phyloP scores from a whole-genome alignment of 2,329 filamentous ascomycete genomes.

The Calonectria hongkongensis region DNA sequence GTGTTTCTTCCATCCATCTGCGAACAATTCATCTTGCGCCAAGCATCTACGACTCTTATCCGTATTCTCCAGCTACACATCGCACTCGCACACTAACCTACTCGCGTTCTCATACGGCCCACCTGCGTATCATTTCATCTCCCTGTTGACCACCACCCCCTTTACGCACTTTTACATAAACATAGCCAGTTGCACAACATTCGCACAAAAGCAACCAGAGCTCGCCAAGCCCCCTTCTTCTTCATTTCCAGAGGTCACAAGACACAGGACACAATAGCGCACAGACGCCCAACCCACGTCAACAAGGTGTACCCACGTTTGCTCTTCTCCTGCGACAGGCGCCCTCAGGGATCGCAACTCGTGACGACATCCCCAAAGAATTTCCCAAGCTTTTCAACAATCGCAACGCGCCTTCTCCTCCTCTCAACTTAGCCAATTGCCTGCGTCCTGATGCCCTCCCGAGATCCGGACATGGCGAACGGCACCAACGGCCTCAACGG shows the following conservation, averaged over 20 bases:
- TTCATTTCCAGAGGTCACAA: constrained; percentile 33
- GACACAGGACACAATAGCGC: constrained; percentile 32
- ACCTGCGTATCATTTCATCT: constrained; percentile 22
- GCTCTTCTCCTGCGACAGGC: constrained; percentile 31
- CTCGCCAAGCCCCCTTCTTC: constrained; percentile 5
- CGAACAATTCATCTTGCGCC: constrained; percentile 17
- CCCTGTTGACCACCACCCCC: constrained; percentile 18
- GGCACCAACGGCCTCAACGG: constrained; percentile 50
- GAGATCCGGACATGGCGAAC: constrained; percentile 49
- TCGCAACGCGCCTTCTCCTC: constrained; percentile 40
- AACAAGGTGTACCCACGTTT: constrained; percentile 45
- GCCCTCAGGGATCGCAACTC: constrained; percentile 30
- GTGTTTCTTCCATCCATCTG: not conserved
- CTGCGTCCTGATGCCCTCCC: constrained; percentile 48
- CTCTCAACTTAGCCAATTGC: constrained; percentile 24
- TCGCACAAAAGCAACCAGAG: constrained; percentile 17
- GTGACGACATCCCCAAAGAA: constrained; percentile 39
- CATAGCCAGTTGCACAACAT: constrained; percentile 17
- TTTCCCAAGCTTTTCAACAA: constrained; percentile 23
- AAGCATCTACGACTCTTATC: constrained; percentile 11
- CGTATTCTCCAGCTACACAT: not conserved
- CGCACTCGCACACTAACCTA: constrained; percentile 16
- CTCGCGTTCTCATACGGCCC: constrained; percentile 15
- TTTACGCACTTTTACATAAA: constrained; percentile 23
- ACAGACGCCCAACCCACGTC: constrained; percentile 32